A percentile compares a stretch with the other conserved stretches of the same genome.
These are phyloP conservation scores for Lathyrus tuberosus DNA, from an alignment of 306 rosid species.

Conservation along the genomic window DNA sequence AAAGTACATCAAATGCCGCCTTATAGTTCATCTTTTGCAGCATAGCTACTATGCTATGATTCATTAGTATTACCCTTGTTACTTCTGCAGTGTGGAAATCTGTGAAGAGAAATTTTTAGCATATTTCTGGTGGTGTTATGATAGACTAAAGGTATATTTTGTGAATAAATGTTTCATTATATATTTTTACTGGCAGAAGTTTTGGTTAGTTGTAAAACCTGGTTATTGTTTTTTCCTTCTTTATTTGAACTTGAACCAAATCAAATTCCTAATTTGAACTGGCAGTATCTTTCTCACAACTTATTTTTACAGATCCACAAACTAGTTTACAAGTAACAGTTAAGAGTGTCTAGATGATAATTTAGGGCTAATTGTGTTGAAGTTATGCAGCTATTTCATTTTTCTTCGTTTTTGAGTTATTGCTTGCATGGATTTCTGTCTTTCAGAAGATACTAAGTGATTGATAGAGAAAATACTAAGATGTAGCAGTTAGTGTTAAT, in stretches of 20 bases:
- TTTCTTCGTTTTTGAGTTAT: slow-evolving; percentile 25
- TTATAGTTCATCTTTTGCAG: slow-evolving; percentile 30
- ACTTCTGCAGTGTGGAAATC: slow-evolving; percentile 70
- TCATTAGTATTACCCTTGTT: slow-evolving; percentile 40
- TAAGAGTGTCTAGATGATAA: slow-evolving; percentile 25
- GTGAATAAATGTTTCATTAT: slow-evolving; percentile 19
- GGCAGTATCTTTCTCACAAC: slow-evolving; percentile 9
- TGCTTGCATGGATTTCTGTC: slow-evolving; percentile 24
- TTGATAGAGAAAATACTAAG: slow-evolving; percentile 17
- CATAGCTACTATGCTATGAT: slow-evolving; percentile 39
- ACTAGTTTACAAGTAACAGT: slow-evolving; percentile 22
- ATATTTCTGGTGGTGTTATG: slow-evolving; percentile 96
- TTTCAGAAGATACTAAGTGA: slow-evolving; percentile 4
- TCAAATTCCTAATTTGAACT: slow-evolving; percentile 3
- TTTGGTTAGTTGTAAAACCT: slow-evolving; percentile 8
- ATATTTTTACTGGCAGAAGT: slow-evolving; percentile 22
- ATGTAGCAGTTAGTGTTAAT: slow-evolving; percentile 7
- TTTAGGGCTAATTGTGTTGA: slow-evolving; percentile 18
- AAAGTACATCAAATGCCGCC: slow-evolving; percentile 10
- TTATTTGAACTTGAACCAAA: slow-evolving; percentile 19
- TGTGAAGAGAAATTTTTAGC: slow-evolving; percentile 77
- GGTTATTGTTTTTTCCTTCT: slow-evolving; percentile 11
- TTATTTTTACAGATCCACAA: slow-evolving; percentile 14
- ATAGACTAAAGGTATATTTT: slow-evolving; percentile 67
- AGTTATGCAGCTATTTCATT: slow-evolving; percentile 25